Percentiles rank a stretch among this genome's conserved stretches.
Evolutionary conservation across 352 stramenopile species (phyloP).

Genomic region (Thalassiosira ordinaria): DNA sequence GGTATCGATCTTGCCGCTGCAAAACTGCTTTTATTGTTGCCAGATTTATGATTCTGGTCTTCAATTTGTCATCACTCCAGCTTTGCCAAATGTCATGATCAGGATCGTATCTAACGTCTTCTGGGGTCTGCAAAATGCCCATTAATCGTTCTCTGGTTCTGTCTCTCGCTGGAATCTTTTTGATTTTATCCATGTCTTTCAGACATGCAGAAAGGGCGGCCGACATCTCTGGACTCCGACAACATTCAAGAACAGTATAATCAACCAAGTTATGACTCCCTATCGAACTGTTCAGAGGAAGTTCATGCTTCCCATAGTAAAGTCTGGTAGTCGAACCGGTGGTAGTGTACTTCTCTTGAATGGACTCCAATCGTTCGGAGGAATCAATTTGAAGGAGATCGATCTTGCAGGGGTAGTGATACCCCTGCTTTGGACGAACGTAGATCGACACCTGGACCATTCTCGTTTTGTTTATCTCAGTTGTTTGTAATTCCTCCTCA

Average conservation of each 20-base stretch:
- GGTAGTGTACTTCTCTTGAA: constrained; percentile 61
- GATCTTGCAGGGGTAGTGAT: constrained; percentile 58
- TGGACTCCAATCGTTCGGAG: constrained; percentile 53
- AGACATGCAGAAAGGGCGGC: constrained; percentile 58
- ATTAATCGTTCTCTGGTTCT: constrained; percentile 42
- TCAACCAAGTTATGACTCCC: constrained; percentile 66
- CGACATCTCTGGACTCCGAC: constrained; percentile 48
- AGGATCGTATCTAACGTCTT: constrained; percentile 27
- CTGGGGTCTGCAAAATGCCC: constrained; percentile 44
- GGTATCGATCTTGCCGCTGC: constrained; percentile 59
- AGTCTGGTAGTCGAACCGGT: constrained; percentile 49
- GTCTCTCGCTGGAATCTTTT: constrained; percentile 37
- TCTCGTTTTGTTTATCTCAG: no score
- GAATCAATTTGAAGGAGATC: constrained; percentile 58
- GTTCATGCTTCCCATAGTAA: constrained; percentile 49
- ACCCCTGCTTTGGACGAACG: constrained; percentile 51
- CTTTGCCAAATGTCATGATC: constrained; percentile 47
- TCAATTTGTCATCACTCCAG: constrained; percentile 62
- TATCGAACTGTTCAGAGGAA: constrained; percentile 63
- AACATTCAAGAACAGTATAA: constrained; percentile 61
- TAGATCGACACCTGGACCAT: constrained; percentile 59
- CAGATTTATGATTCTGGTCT: constrained; percentile 55
- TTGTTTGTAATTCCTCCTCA: no score
- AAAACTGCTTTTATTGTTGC: constrained; percentile 64
- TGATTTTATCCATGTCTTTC: constrained; percentile 60